Base-by-base conservation (phyloP, 2,329 filamentous ascomycete genomes). In the Aspergillus ustus region DNA sequence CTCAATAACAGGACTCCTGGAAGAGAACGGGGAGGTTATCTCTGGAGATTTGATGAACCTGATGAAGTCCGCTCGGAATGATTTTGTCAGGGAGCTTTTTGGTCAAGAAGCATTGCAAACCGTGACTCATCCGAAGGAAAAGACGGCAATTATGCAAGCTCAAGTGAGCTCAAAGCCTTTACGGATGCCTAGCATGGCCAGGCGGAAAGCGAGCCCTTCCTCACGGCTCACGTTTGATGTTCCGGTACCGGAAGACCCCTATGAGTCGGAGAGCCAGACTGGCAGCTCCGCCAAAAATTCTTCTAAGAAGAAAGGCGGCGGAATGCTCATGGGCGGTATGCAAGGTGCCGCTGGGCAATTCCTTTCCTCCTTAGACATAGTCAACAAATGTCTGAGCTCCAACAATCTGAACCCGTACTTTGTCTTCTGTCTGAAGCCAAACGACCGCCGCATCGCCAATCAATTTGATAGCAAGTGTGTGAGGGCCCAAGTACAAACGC, bases 381-480 rank as follows among this genome's bases (percentile, higher is more conserved):
- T 99, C 60, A 96, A 89, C 61, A 93, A 94, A 70, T 93, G 92
- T 2, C 82, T 99, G 49, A 90, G 88, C 2, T 88, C 91, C 2
- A 86, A 89, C 4, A 91, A 93, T 72, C 91, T 93, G 11, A 99
- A 99, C 72, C 87, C 91, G 0, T 99, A 99, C 78, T 98, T 97
- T 70, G 87, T 99, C 49, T 97, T 99, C 78, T 99, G 95, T 72
- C 80, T 99, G 66, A 99, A 99, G 79, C 94, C 95, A 22, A 99
- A 99, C 69, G 95, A 99, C 75, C 87, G 95, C 57, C 89, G 95
- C 53, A 99, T 99, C 67, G 94, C 95, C 64, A 99, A 99, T 69
- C 95, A 99, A 73, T 99, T 98, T 70, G 95, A 99, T 77, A 97
- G 93, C 85, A 98, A 98, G 78, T 99, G 95, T 74, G 95, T 99